Base-by-base conservation (phyloP, 805 yeast genomes). In the Metschnikowia anglica region DNA sequence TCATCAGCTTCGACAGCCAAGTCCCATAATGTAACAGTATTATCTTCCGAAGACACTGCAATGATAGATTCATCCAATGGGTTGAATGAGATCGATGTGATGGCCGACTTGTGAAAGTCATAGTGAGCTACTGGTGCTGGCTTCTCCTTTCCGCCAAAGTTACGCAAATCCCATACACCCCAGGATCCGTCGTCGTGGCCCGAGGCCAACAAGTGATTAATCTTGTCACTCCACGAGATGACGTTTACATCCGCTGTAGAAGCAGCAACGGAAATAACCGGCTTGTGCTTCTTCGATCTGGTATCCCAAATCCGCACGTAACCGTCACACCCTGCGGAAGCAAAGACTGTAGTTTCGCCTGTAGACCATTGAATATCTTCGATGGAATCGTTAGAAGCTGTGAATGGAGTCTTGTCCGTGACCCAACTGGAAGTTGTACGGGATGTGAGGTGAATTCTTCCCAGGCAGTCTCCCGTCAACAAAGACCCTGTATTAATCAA, bases 301-400 rank as follows among this genome's bases (percentile, higher is more conserved):
- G 96, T 88, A 65, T 93, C 99, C 99, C 99, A 93, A 55, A 93
- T 86, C 54, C 97, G 79, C 32, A 91, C 79, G 59, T 79, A 79
- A 6, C 98, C 98, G 60, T 93, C 99, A 45, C 85, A 76, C 12
- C 96, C 97, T 33, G 85, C 91, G 17, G 95, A 80, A n/a, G 97
- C 96, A 62, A 93, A 93, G 23, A 93, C 99, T 0, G 97, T 88
- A 49, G 77, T 77, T 62, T 93, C 98, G 4, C 90, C 79, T 41
- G 84, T 85, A 10, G 96, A 87, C 97, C 98, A 93, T 66, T 93
- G 98, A 45, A 93, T 79, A 61, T 93, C 99, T 68, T 93, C 99
- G 46, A 93, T 84, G n/a, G 93, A 85, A 29, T 85, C 72, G 43
- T 81, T 76, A 18, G 78, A 74, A 48, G 84, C 82, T 45, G 70